Conservation (phyloP, 768 basidiomycete species). For the Nidularia pulvinata region DNA sequence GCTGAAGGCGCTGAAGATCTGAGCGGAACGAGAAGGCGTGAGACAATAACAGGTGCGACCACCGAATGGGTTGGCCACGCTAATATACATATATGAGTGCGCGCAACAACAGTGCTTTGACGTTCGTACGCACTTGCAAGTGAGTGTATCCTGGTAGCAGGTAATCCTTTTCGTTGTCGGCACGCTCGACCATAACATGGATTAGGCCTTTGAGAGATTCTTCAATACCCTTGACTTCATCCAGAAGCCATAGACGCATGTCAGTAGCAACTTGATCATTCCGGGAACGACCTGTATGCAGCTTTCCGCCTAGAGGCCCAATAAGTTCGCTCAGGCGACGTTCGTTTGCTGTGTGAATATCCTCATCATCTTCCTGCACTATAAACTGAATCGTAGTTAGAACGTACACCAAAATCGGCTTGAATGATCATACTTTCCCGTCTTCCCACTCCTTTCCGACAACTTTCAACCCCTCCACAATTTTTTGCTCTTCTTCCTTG, state of each 20-base stretch:
- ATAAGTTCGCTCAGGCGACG: conserved; percentile 92
- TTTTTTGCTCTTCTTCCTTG: conserved; percentile 68
- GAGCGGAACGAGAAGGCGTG: conserved; percentile 93
- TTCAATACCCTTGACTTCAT: conserved; percentile 70
- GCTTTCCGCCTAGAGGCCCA: conserved; percentile 90
- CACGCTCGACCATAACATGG: conserved; percentile 87
- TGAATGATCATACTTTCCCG: conserved; percentile 51
- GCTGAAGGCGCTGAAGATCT: conserved; percentile 83
- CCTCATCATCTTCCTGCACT: conserved; percentile 88
- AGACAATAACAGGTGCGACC: conserved; percentile 96
- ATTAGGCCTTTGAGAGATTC: conserved; percentile 74
- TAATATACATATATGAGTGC: conserved; percentile 25
- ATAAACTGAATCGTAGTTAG: conserved; percentile 53
- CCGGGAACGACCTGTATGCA: conserved; percentile 95
- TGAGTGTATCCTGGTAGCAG: conserved; percentile 98
- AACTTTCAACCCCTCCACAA: conserved; percentile 68
- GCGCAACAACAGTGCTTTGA: background rate
- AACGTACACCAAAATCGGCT: too few species aligned
- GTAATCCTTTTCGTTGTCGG: conserved; percentile 90
- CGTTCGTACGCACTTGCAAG: conserved; percentile 66
- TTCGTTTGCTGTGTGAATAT: conserved; percentile 99
- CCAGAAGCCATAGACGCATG: conserved; percentile 94
- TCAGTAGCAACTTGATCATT: conserved; percentile 99
- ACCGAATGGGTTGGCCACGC: conserved; percentile 98
- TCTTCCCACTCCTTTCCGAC: conserved; percentile 88